phyloP scores from a whole-genome alignment of 148 eudicot species.

The Persicaria tinctoria region DNA sequence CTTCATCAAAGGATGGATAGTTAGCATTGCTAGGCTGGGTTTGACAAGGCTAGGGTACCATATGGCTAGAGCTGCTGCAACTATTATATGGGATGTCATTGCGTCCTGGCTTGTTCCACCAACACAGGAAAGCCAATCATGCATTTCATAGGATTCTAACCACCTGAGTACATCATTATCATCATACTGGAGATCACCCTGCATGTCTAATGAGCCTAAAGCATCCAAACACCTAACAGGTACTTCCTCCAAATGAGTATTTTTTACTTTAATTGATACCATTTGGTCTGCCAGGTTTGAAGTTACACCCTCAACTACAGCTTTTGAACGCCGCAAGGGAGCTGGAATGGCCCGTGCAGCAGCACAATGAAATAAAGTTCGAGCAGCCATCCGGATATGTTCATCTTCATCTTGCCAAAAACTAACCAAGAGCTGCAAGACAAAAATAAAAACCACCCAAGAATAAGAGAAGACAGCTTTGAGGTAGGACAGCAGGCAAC shows the following conservation, averaged over 20 bases:
- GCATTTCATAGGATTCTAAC: constrained; percentile 87
- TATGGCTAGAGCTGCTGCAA: constrained; percentile 85
- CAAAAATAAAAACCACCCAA: neutral
- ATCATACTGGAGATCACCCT: constrained; percentile 26
- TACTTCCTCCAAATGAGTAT: constrained; percentile 14
- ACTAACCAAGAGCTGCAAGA: constrained; percentile 74
- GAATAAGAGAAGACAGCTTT: neutral
- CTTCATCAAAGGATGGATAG: constrained; percentile 71
- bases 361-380: constrained; percentile 91
- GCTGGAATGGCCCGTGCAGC: constrained; percentile 89
- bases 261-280: constrained; percentile 21
- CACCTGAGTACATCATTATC: constrained; percentile 56
- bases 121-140: constrained; percentile 93
- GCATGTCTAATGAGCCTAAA: constrained; percentile 20
- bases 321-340: constrained; percentile 47
- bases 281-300: constrained; percentile 18
- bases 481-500: too few relatives aligned
- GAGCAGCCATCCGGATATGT: constrained; percentile 93
- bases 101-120: constrained; percentile 97
- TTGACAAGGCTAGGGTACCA: constrained; percentile 98
- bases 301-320: constrained; percentile 21
- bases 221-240: constrained; percentile 17
- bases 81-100: constrained; percentile 90
- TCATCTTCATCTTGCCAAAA: constrained; percentile 97
- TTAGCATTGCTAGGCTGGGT: constrained; percentile 58